Conservation (phyloP, 768 basidiomycete genomes). For the Asterophora lycoperdoides region DNA sequence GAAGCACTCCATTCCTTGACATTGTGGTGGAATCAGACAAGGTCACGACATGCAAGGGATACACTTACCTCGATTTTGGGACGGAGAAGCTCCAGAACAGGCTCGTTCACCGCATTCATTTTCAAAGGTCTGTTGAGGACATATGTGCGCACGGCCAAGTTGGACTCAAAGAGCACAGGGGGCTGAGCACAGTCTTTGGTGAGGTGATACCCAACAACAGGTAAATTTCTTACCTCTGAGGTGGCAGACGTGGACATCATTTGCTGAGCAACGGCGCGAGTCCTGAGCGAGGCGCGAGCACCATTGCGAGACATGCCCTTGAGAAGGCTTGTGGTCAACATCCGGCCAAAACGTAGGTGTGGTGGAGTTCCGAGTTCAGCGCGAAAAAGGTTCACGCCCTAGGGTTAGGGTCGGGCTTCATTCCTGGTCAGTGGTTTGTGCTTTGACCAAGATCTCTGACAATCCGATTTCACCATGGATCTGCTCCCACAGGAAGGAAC, state of each 20-base stretch:
- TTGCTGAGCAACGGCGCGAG: conserved; percentile 43
- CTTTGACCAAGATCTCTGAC: too few relatives aligned
- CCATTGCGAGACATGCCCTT: conserved; percentile 41
- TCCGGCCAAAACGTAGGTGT: conserved; percentile 6
- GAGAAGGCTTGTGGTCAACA: conserved; percentile 23
- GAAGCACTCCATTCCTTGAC: conserved; percentile 71
- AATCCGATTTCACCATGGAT: not conserved
- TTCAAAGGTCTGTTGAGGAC: conserved; percentile 76
- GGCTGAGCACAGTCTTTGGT: conserved; percentile 28
- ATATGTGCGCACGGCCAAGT: conserved; percentile 59
- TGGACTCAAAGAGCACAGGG: conserved; percentile 67
- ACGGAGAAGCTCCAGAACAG: conserved; percentile 70
- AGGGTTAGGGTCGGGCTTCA: conserved; percentile 29
- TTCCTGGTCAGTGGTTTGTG: not conserved
- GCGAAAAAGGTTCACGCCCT: conserved; percentile 13
- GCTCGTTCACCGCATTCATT: conserved; percentile 76
- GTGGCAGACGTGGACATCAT: conserved; percentile 39
- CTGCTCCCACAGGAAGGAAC: conserved; percentile 31
- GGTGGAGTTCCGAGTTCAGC: conserved; percentile 1
- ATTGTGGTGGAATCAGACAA: conserved; percentile 7
- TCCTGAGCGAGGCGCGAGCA: conserved; percentile 35
- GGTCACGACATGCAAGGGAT: not conserved
- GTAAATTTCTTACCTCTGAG: conserved; percentile 30
- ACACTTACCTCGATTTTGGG: conserved; percentile 69
- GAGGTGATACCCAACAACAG: conserved; percentile 12